Conservation (phyloP, 306 rosid genomes). For the Fragaria vesca region DNA sequence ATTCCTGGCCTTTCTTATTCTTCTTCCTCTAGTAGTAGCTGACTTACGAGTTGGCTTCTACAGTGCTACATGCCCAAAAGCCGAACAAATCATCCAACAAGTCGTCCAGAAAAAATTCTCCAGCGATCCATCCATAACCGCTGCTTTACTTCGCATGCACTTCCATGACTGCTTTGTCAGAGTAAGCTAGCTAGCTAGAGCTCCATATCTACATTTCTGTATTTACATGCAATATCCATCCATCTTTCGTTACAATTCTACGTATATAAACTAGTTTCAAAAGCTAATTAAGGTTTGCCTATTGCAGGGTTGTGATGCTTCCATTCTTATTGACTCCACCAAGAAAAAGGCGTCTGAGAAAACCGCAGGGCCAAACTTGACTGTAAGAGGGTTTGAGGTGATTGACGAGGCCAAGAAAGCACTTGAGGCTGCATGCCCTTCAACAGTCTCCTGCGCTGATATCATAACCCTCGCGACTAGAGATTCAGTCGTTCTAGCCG, state of each 20-base stretch:
- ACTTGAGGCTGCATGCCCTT: slow-evolving; percentile 50
- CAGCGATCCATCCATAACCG: slow-evolving; percentile 37
- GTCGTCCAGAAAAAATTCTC: slow-evolving; percentile 37
- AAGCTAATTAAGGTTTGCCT: neutral
- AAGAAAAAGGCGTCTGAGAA: slow-evolving; percentile 29
- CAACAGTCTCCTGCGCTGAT: slow-evolving; percentile 59
- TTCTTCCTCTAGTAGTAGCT: slow-evolving; percentile 34
- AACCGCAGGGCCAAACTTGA: slow-evolving; percentile 14
- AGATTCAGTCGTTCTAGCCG: slow-evolving; percentile 45
- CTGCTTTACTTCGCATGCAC: slow-evolving; percentile 56
- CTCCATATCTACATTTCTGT: neutral
- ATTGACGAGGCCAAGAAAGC: slow-evolving; percentile 44
- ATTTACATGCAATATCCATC: neutral
- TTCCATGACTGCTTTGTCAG: slow-evolving; percentile 61
- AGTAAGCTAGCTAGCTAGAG: slow-evolving; percentile 23
- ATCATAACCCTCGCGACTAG: slow-evolving; percentile 54
- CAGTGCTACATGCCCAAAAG: slow-evolving; percentile 33
- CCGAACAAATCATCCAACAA: slow-evolving; percentile 39
- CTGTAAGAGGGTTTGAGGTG: slow-evolving; percentile 42
- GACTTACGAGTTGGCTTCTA: slow-evolving; percentile 48
- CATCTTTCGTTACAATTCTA: neutral
- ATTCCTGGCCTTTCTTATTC: slow-evolving; percentile 5
- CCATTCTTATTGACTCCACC: slow-evolving; percentile 46
- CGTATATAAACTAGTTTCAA: neutral
- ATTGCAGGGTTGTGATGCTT: slow-evolving; percentile 59